phyloP scores from a whole-genome alignment of 2,329 filamentous ascomycete genomes.

The Cladophialophora chaetospira region DNA sequence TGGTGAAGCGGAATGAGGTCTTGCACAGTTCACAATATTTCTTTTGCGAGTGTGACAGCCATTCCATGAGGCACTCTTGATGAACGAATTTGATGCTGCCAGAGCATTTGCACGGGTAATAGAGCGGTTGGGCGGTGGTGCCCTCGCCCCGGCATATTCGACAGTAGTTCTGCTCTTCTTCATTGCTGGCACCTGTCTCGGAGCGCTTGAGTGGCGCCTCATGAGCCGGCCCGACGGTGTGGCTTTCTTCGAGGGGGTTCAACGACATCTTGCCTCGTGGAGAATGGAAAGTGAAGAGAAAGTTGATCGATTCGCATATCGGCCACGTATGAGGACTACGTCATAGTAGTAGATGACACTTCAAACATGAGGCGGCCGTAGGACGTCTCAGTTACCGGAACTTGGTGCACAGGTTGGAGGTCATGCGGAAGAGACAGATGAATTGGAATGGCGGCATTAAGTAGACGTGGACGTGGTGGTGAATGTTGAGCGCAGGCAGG shows the following conservation, averaged over 20 bases:
- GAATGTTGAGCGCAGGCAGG: no score
- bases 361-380: no score
- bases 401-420: no score
- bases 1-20: slow-evolving; percentile 96
- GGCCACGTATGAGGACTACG: background rate
- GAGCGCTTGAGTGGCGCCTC: slow-evolving; percentile 9
- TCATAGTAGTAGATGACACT: no score
- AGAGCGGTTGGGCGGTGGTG: slow-evolving; percentile 78
- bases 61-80: slow-evolving; percentile 97
- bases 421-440: no score
- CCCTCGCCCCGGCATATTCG: slow-evolving; percentile 94
- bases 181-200: slow-evolving; percentile 14
- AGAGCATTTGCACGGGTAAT: slow-evolving; percentile 98
- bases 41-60: slow-evolving; percentile 98
- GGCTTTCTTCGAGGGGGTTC: slow-evolving; percentile 15
- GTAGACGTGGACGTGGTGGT: no score
- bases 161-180: slow-evolving; percentile 74
- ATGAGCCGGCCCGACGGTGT: slow-evolving; percentile 1
- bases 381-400: no score
- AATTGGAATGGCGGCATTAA: no score
- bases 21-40: slow-evolving; percentile 99
- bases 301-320: slow-evolving; percentile 6
- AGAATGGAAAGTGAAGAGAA: background rate
- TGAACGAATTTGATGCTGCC: slow-evolving; percentile 99
- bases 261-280: slow-evolving; percentile 22